Percentiles rank a stretch among this genome's conserved stretches.
Conservation (phyloP, 2,329 filamentous ascomycete genomes). For the Aphanocladium album region DNA sequence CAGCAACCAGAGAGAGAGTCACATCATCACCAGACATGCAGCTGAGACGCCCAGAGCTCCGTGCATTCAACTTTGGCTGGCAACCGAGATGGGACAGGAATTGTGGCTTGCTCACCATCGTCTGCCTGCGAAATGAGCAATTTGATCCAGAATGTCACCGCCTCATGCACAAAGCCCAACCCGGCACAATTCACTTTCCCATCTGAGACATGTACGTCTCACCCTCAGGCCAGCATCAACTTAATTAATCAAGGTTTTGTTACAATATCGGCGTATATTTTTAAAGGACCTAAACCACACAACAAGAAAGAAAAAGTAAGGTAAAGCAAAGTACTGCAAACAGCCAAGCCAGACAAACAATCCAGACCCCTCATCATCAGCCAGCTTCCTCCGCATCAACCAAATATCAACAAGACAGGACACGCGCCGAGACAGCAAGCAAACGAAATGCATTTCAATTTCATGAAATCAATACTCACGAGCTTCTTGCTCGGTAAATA, state of each 20-base stretch:
- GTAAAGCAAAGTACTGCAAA: background rate
- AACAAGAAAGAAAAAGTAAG: background rate
- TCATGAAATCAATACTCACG: conserved; percentile 6
- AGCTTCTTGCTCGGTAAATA: conserved; percentile 11
- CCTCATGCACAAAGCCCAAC: background rate
- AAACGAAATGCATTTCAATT: background rate
- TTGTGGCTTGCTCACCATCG: background rate
- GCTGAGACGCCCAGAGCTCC: background rate
- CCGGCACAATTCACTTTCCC: background rate
- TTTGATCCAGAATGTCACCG: background rate
- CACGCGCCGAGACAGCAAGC: background rate
- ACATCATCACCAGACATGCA: background rate
- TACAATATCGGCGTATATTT: background rate
- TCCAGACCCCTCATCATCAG: background rate
- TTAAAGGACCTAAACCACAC: background rate
- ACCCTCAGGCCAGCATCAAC: background rate
- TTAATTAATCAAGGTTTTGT: background rate
- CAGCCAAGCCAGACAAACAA: background rate
- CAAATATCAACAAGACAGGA: background rate
- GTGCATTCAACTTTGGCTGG: background rate
- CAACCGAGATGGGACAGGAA: too few species aligned
- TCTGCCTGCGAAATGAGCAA: background rate
- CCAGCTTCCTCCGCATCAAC: background rate
- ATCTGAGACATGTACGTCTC: background rate
- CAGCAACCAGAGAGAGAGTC: background rate